phyloP scores from a whole-genome alignment of 768 basidiomycete species.

The Termitomyces heimii region DNA sequence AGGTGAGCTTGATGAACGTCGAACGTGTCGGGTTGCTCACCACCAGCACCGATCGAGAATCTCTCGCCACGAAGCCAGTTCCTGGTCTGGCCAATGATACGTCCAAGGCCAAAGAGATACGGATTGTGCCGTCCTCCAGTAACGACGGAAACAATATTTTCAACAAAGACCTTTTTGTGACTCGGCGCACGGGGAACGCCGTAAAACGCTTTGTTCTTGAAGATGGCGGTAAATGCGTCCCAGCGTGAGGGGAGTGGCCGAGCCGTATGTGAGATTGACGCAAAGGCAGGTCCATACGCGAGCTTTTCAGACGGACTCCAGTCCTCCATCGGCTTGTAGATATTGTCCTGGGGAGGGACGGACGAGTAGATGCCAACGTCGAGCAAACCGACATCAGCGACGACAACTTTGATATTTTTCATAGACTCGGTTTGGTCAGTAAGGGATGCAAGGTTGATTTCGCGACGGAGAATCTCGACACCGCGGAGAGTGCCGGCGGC shows the following conservation, averaged over 20 bases:
- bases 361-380: constrained; percentile 23
- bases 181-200: constrained; percentile 47
- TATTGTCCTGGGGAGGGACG: constrained; percentile 23
- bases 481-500: constrained; percentile 68
- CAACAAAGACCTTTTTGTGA: constrained; percentile 51
- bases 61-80: constrained; percentile 63
- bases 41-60: constrained; percentile 74
- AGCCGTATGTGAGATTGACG: constrained; percentile 33
- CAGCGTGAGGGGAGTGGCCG: constrained; percentile 20
- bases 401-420: constrained; percentile 62
- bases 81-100: constrained; percentile 41
- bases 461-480: constrained; percentile 67
- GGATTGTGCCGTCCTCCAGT: constrained; percentile 45
- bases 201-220: constrained; percentile 33
- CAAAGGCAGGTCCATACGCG: constrained; percentile 68
- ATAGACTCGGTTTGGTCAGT: constrained; percentile 53
- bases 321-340: constrained; percentile 51
- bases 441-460: constrained; percentile 52
- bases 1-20: constrained; percentile 2
- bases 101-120: constrained; percentile 36
- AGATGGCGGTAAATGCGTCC: constrained; percentile 23
- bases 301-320: constrained; percentile 74
- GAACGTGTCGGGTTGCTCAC: constrained; percentile 31
- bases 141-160: constrained; percentile 53
- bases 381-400: constrained; percentile 69